phyloP scores from a whole-genome alignment of 208 protist genomes.

The Crithidia thermophila region DNA sequence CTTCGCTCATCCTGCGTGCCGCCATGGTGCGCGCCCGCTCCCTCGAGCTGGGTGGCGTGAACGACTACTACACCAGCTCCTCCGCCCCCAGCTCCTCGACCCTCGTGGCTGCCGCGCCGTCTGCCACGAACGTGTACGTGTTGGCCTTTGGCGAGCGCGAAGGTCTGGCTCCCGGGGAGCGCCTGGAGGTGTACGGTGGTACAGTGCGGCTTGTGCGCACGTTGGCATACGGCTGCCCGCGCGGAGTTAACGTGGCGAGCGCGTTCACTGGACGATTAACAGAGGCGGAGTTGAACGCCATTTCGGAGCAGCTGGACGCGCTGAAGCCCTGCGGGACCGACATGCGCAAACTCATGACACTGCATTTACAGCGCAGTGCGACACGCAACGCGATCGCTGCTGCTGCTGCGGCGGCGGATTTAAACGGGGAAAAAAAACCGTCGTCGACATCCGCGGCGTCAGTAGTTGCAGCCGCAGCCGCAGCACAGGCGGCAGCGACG shows the following conservation, averaged over 20 bases:
- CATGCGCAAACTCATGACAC: constrained; percentile 7
- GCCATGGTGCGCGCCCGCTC: constrained; percentile 40
- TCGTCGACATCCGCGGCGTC: neutral
- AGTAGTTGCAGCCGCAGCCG: neutral
- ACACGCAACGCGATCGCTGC: no score
- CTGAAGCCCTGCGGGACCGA: constrained; percentile 17
- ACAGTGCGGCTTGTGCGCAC: constrained; percentile 51
- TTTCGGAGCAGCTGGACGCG: constrained; percentile 33
- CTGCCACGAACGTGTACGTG: constrained; percentile 71
- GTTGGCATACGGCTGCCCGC: constrained; percentile 47
- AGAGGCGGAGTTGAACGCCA: constrained; percentile 24
- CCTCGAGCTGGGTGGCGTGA: constrained; percentile 38
- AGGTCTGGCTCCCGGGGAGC: constrained; percentile 60
- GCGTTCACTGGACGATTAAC: constrained; percentile 26
- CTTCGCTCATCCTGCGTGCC: constrained; percentile 39
- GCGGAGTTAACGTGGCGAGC: constrained; percentile 30
- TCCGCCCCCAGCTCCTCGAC: constrained; percentile 36
- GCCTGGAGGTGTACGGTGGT: constrained; percentile 69
- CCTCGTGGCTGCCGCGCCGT: constrained; percentile 42
- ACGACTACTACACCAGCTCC: constrained; percentile 42
- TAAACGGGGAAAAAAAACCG: no score
- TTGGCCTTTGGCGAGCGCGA: constrained; percentile 69
- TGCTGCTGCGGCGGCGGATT: no score
- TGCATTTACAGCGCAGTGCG: constrained; percentile 1
- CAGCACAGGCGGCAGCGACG: neutral